Evolutionary conservation across 139 green algal species (phyloP).

Genomic region (Chlamydomonas sphaeroides): DNA sequence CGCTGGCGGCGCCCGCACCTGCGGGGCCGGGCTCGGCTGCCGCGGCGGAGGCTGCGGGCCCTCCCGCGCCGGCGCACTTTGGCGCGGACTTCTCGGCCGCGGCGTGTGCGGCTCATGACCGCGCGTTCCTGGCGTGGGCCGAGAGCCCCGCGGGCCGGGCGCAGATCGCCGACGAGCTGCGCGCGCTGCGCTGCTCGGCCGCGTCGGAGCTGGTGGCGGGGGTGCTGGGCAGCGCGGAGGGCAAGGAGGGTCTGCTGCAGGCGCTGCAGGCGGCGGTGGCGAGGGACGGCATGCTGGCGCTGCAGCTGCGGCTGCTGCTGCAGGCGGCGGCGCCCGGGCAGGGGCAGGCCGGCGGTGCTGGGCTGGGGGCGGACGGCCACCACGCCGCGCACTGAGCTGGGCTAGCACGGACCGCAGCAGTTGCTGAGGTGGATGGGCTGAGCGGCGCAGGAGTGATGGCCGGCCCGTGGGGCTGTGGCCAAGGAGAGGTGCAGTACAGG

Average conservation of each 20-base stretch:
- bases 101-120: conserved; percentile 50
- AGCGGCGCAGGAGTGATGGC: too few relatives aligned
- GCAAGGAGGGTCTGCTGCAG: conserved; percentile 38
- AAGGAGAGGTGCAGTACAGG: too few relatives aligned
- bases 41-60: too few relatives aligned
- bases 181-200: conserved; percentile 58
- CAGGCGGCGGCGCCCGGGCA: not conserved
- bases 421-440: too few relatives aligned
- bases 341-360: too few relatives aligned
- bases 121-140: conserved; percentile 78
- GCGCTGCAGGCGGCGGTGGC: conserved; percentile 29
- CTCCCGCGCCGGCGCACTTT: too few relatives aligned
- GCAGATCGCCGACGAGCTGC: conserved; percentile 74
- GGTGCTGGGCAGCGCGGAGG: conserved; percentile 41
- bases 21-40: too few relatives aligned
- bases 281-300: conserved; percentile 25
- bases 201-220: conserved; percentile 44
- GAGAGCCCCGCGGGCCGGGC: conserved; percentile 65
- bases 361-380: too few relatives aligned
- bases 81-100: not conserved
- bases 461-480: too few relatives aligned
- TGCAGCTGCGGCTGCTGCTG: conserved; percentile 54
- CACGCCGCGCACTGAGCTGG: too few relatives aligned
- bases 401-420: too few relatives aligned
- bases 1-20: not conserved